Evolutionary conservation across 2,329 filamentous ascomycete species (phyloP).

Genomic region (Ophiosphaerella herpotricha): DNA sequence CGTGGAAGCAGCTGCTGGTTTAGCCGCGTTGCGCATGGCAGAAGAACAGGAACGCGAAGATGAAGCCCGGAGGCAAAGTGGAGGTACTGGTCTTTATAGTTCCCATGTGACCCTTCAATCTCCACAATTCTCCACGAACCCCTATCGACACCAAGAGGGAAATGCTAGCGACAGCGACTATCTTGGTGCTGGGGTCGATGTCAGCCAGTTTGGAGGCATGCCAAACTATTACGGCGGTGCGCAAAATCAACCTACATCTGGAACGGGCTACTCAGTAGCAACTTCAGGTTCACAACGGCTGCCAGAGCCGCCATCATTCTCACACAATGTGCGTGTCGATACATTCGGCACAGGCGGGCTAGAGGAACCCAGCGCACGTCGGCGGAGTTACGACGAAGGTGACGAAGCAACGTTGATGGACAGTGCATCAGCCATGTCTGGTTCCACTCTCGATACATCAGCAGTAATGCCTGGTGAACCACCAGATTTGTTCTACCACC

Average conservation of each 20-base stretch:
- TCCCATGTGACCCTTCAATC: constrained; percentile 50
- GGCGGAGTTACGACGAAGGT: constrained; percentile 89
- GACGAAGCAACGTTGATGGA: constrained; percentile 68
- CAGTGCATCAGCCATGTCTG: constrained; percentile 24
- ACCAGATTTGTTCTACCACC: constrained; percentile 92
- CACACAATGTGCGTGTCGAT: constrained; percentile 73
- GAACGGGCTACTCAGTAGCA: constrained; percentile 47
- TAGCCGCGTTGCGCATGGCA: constrained; percentile 81
- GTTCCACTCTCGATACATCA: constrained; percentile 31
- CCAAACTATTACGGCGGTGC: constrained; percentile 65
- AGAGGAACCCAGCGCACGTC: constrained; percentile 70
- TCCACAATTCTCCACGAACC: constrained; percentile 47
- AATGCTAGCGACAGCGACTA: constrained; percentile 70
- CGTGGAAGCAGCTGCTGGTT: constrained; percentile 80
- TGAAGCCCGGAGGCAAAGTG: constrained; percentile 63
- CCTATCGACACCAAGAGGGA: constrained; percentile 20
- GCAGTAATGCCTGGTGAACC: constrained; percentile 61
- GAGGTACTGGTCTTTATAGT: constrained; percentile 58
- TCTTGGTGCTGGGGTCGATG: constrained; percentile 64
- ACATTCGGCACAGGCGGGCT: constrained; percentile 89
- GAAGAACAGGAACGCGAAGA: constrained; percentile 73
- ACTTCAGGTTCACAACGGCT: constrained; percentile 52
- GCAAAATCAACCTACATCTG: constrained; percentile 47
- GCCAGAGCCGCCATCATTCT: constrained; percentile 55
- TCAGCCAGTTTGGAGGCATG: constrained; percentile 72